phyloP scores from a whole-genome alignment of 208 protist genomes.

The Zelonia costaricensis region DNA sequence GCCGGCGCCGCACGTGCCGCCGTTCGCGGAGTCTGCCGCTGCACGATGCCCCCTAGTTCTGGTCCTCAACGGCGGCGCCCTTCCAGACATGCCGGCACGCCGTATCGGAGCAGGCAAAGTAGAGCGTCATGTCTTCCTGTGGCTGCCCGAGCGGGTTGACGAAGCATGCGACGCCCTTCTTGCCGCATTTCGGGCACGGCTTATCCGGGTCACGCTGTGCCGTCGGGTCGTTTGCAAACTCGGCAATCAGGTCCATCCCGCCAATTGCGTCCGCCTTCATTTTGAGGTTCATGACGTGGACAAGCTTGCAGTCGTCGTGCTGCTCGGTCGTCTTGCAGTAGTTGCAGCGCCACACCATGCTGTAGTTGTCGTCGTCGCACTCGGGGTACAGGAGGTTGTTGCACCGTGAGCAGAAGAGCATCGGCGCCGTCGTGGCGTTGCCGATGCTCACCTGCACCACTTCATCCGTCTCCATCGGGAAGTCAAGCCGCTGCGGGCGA shows the following conservation, averaged over 20 bases:
- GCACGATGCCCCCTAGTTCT: too few species aligned
- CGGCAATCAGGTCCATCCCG: slow-evolving; percentile 79
- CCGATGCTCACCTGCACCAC: slow-evolving; percentile 23
- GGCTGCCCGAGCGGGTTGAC: slow-evolving; percentile 89
- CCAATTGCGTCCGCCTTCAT: slow-evolving; percentile 75
- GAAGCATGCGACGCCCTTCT: slow-evolving; percentile 82
- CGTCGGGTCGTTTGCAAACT: slow-evolving; percentile 90
- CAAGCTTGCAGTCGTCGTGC: slow-evolving; percentile 80
- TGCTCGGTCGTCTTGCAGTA: slow-evolving; percentile 82
- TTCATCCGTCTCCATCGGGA: slow-evolving; percentile 25
- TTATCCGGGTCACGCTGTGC: slow-evolving; percentile 83
- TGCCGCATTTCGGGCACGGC: slow-evolving; percentile 65
- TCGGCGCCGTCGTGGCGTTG: slow-evolving; percentile 65
- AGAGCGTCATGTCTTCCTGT: slow-evolving; percentile 91
- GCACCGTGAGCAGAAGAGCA: slow-evolving; percentile 89
- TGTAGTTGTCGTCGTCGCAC: slow-evolving; percentile 42
- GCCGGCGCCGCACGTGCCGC: too few species aligned
- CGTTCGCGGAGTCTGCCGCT: too few species aligned
- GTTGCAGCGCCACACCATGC: slow-evolving; percentile 86
- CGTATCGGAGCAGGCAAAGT: slow-evolving; percentile 86
- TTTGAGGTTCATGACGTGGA: slow-evolving; percentile 90
- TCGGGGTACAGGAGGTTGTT: slow-evolving; percentile 91
- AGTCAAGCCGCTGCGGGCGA: too few species aligned
- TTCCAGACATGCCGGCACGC: slow-evolving; percentile 88
- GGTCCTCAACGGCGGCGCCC: slow-evolving; percentile 55